Base-by-base conservation (phyloP, 192 early-diverging fungal species). In the Kappamyces sp. region DNA sequence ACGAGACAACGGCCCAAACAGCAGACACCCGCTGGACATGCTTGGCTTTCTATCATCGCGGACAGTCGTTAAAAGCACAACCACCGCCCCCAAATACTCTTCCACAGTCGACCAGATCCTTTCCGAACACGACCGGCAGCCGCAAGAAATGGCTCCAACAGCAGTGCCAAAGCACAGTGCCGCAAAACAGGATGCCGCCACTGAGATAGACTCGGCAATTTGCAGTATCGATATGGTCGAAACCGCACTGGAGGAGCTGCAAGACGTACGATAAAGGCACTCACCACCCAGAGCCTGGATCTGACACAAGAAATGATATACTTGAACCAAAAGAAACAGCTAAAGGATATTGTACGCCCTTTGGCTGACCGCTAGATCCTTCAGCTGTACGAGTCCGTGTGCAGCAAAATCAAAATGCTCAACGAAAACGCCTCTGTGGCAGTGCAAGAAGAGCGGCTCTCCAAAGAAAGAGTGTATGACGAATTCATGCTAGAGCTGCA, bases 271-370 rank as follows among this genome's bases (percentile, higher is more conserved):
- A n/a, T 12, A 12, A 11, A 12, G 6, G 12, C 11, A 15, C 40
- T 53, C 11, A 30, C 4, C 4, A 0, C 40, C 22, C 22, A 53
- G 51, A 39, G 40, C 40, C 30, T 53, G 11, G 51, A 53, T 22
- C 36, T 53, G 36, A 53, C 51, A 4, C 51, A 53, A 22, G 51
- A 53, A 53, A 53, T 53, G 51, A 53, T 31, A 14, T 11, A 22
- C n/a, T 15, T 53, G 11, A 53, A 31, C 40, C 51, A 53, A 53
- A 5, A 22, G 30, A 34, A 53, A 29, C 51, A 53, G 40, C 40
- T 53, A 22, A 53, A 53, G 40, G 47, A 48, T 22, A 22, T 22
- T 22, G 22, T 22, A 22, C 22, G 22, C 22, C 22, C 22, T 0
- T 22, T 22, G 22, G 22, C 22, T 22, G 22, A 22, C 22, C 22